phyloP scores from a whole-genome alignment of 148 eudicot species.

The Hydrangea macrophylla region DNA sequence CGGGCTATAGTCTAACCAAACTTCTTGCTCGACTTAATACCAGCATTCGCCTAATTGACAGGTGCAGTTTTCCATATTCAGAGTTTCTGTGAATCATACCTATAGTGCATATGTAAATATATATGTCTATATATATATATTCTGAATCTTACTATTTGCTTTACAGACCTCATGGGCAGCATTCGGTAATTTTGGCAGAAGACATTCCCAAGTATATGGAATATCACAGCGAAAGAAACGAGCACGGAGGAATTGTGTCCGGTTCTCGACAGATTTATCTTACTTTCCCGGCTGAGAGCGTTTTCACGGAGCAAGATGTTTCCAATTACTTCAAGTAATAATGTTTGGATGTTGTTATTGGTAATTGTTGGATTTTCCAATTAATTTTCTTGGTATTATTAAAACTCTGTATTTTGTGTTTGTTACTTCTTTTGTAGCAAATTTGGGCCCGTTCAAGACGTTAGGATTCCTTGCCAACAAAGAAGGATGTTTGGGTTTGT shows the following conservation, averaged over 20 bases:
- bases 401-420: not conserved
- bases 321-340: conserved; percentile 50
- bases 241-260: conserved; percentile 41
- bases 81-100: not conserved
- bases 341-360: not conserved
- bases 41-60: conserved; percentile 49
- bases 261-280: conserved; percentile 61
- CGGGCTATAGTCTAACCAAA: conserved; percentile 56
- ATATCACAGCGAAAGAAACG: conserved; percentile 28
- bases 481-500: conserved; percentile 78
- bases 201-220: conserved; percentile 43
- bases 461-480: conserved; percentile 73
- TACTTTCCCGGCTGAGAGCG: conserved; percentile 63
- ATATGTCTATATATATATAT: too few species aligned
- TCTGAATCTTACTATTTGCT: not conserved
- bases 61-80: conserved; percentile 22
- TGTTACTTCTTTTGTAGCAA: conserved; percentile 28
- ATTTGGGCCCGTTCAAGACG: conserved; percentile 65
- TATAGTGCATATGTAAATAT: not conserved
- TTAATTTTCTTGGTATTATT: not conserved
- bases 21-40: conserved; percentile 54
- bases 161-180: conserved; percentile 66
- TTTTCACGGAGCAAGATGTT: conserved; percentile 55
- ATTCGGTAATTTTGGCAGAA: conserved; percentile 49
- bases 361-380: not conserved